Evolutionary conservation across 2,329 filamentous ascomycete species (phyloP).

Genomic region (Epichloe brachyelytri): DNA sequence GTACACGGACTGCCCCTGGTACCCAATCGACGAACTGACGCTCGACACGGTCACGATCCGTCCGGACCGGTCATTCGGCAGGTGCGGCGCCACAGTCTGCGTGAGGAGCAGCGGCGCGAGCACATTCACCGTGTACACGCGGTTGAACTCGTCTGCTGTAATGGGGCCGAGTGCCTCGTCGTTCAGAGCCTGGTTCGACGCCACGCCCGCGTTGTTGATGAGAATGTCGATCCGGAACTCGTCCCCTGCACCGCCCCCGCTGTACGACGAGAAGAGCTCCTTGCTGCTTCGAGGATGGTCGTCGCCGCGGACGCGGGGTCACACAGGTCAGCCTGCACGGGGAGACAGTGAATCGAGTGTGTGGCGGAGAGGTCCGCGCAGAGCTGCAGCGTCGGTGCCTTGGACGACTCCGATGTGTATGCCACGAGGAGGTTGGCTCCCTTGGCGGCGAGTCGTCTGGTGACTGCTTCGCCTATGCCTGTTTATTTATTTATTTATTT

Average conservation of each 20-base stretch:
- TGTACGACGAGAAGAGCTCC: constrained; percentile 15
- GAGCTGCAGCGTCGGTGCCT: constrained; percentile 31
- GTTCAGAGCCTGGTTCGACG: constrained; percentile 50
- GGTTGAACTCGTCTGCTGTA: constrained; percentile 51
- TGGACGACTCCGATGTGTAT: constrained; percentile 45
- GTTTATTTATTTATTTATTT: too few relatives aligned
- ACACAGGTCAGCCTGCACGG: constrained; percentile 19
- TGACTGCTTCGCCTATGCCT: constrained; percentile 45
- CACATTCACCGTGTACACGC: constrained; percentile 69
- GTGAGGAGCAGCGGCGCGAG: constrained; percentile 67
- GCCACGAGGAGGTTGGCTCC: constrained; percentile 46
- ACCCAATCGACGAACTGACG: constrained; percentile 39
- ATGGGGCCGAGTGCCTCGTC: constrained; percentile 39
- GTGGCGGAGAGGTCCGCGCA: constrained; percentile 30
- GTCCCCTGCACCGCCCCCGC: background rate
- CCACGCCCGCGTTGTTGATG: constrained; percentile 73
- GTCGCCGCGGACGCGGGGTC: constrained; percentile 13
- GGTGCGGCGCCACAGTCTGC: constrained; percentile 56
- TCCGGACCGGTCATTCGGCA: constrained; percentile 54
- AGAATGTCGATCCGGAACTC: constrained; percentile 55
- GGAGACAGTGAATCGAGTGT: constrained; percentile 23
- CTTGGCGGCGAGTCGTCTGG: constrained; percentile 44
- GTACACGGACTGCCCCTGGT: constrained; percentile 43
- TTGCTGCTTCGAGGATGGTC: constrained; percentile 19
- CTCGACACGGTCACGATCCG: constrained; percentile 44